These are phyloP conservation scores for Phaeodactylum tricornutum DNA, from an alignment of 108 stramenopile genomes.

Conservation along the genomic window DNA sequence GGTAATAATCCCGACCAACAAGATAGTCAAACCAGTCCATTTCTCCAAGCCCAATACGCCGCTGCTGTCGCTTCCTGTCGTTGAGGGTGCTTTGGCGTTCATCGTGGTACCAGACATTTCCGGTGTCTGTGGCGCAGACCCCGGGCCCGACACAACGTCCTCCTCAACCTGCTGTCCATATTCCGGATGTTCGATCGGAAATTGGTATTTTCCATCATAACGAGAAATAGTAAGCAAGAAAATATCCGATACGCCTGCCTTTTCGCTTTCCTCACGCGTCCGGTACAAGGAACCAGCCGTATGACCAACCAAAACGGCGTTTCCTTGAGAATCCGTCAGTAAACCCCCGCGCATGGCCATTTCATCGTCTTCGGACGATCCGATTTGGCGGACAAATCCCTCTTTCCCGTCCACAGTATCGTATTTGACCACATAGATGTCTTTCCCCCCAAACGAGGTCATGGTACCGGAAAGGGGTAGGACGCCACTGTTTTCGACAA, in stretches of 20 bases:
- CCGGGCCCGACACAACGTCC: background rate
- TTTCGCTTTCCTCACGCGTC: background rate
- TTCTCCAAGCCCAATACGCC: background rate
- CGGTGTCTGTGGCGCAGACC: background rate
- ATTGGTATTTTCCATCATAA: constrained; percentile 2
- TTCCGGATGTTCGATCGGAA: constrained; percentile 7
- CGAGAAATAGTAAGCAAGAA: constrained; percentile 6
- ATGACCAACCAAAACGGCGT: constrained; percentile 37
- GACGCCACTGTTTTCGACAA: constrained; percentile 30
- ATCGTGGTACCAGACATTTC: background rate
- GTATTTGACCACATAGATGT: constrained; percentile 30
- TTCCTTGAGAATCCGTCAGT: constrained; percentile 19
- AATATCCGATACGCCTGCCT: constrained; percentile 6
- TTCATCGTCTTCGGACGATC: constrained; percentile 29
- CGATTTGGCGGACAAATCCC: constrained; percentile 39
- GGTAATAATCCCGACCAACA: background rate
- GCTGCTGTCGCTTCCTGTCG: background rate
- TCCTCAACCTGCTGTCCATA: background rate
- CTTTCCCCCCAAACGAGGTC: constrained; percentile 19
- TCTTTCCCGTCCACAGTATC: constrained; percentile 1
- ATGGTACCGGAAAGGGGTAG: background rate
- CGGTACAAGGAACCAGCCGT: constrained; percentile 36
- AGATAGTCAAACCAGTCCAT: background rate
- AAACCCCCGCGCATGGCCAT: constrained; percentile 29
- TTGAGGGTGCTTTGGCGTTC: background rate